Base-by-base conservation (phyloP, 2,329 filamentous ascomycete species). In the Cladosporium sp. region DNA sequence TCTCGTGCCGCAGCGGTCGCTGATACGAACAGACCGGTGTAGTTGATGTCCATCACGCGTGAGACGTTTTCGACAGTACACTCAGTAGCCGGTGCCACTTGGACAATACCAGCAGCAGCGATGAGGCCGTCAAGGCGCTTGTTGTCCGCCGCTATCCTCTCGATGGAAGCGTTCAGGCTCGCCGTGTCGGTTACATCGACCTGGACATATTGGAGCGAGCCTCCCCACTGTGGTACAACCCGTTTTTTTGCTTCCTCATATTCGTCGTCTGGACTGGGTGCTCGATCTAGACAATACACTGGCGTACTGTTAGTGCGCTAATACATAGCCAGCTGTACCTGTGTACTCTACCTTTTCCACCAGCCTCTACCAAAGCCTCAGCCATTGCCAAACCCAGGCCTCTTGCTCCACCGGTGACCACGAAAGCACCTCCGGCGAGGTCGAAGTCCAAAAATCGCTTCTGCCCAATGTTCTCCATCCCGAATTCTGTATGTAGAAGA, bases 31-130 rank as follows among this genome's bases (percentile, higher is more conserved):
- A 73, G 71, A 7, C 76, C 76, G 12, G 69, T 73, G 57, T 72
- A 75, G 56, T 79, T 79, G 56, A 77, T 70, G 34, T 68, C 62
- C 66, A 75, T 68, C 50, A 75, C 70, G 37, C 72, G 62, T n/a
- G n/a, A n/a, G n/a, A n/a, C n/a, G n/a, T 54, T 50, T 15, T 71
- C 64, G 8, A 70, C 63, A 2, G 66, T 65, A 57, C 64, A 68
- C 1, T 67, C 60, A 4, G 65, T 19, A 8, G 63, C 63, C 4
- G 49, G 49, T 9, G 39, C 52, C 8, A 62, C 54, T 38, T 61
- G 47, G 51, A 67, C 63, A 20, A 67, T 54, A 2, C 57, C 64
- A 7, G 65, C 65, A 3, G 57, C 61, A 3, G 61, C 59, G 7
- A 67, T 49, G 15, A 65, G 43, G 7, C 64, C 66, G 37, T 68